Evolutionary conservation across 305 asterid genomes (phyloP).

Genomic region (Solanum hybrid): DNA sequence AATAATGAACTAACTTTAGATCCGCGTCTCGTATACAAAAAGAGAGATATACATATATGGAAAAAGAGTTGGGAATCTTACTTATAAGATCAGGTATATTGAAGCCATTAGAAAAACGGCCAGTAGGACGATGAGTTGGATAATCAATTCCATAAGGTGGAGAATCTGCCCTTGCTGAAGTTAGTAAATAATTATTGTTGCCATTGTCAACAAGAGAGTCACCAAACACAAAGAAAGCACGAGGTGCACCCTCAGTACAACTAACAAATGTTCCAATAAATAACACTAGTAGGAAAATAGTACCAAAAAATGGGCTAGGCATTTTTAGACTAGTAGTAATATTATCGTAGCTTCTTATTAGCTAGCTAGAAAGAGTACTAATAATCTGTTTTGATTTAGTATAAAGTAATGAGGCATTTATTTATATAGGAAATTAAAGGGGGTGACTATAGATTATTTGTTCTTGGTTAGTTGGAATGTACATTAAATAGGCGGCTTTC

Average conservation of each 20-base stretch:
- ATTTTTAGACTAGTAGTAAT: not conserved
- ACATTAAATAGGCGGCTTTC: not conserved
- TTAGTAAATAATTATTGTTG: conserved; percentile 31
- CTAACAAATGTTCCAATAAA: not conserved
- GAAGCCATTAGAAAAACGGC: conserved; percentile 33
- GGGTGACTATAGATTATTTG: not conserved
- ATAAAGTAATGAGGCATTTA: not conserved
- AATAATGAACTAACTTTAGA: not conserved
- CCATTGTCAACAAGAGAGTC: conserved; percentile 38
- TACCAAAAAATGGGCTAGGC: not conserved
- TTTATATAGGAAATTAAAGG: not conserved
- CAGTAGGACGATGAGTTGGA: conserved; percentile 32
- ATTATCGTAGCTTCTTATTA: not conserved
- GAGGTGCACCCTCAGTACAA: conserved; percentile 18
- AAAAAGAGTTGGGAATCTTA: not conserved
- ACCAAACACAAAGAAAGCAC: conserved; percentile 36
- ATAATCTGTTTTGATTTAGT: not conserved
- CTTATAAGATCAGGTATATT: conserved; percentile 38
- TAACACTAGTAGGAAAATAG: not conserved
- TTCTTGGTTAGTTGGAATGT: not conserved
- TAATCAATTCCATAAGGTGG: conserved; percentile 38
- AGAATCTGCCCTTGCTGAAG: conserved; percentile 36
- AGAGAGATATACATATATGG: not conserved
- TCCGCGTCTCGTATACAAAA: not conserved
- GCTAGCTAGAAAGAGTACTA: not conserved